Evolutionary conservation across 1,284 basidiomycete species (phyloP).

Genomic region (Amylostereum chailletii): DNA sequence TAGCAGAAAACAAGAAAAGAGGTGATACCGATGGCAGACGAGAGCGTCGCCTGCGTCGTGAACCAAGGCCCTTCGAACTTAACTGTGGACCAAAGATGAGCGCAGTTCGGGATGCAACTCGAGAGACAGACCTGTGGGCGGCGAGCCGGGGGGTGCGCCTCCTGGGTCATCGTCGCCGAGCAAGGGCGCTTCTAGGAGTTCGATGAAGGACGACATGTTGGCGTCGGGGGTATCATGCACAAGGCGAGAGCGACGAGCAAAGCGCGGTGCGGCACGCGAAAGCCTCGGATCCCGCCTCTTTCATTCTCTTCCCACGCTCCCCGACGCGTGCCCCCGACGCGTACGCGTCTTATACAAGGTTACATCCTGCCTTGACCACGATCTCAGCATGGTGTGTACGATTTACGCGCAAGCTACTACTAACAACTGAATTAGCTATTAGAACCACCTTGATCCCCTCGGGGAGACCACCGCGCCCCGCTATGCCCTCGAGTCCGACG

Average conservation of each 20-base stretch:
- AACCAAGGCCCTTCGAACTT: constrained; percentile 90
- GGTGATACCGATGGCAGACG: constrained; percentile 66
- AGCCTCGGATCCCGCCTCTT: too few species aligned
- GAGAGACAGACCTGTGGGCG: constrained; percentile 40
- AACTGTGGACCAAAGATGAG: constrained; percentile 27
- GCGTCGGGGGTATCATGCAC: background rate
- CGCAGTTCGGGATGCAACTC: background rate
- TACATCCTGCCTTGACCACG: background rate
- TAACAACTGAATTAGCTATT: background rate
- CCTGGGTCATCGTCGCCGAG: constrained; percentile 9
- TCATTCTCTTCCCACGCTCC: too few species aligned
- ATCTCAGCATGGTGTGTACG: background rate
- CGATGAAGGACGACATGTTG: background rate
- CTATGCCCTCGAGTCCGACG: constrained; percentile 58
- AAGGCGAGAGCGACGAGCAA: background rate
- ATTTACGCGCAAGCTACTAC: background rate
- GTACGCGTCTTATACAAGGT: too few species aligned
- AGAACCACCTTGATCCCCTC: constrained; percentile 46
- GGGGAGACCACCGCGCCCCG: constrained; percentile 48
- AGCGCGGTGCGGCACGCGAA: background rate
- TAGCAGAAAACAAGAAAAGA: constrained; percentile 88
- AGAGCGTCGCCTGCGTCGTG: constrained; percentile 81
- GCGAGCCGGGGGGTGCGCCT: constrained; percentile 45
- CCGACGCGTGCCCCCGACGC: too few species aligned
- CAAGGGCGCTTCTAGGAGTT: background rate